Evolutionary conservation across 2,329 filamentous ascomycete species (phyloP).

Genomic region (Fonsecaea erecta): DNA sequence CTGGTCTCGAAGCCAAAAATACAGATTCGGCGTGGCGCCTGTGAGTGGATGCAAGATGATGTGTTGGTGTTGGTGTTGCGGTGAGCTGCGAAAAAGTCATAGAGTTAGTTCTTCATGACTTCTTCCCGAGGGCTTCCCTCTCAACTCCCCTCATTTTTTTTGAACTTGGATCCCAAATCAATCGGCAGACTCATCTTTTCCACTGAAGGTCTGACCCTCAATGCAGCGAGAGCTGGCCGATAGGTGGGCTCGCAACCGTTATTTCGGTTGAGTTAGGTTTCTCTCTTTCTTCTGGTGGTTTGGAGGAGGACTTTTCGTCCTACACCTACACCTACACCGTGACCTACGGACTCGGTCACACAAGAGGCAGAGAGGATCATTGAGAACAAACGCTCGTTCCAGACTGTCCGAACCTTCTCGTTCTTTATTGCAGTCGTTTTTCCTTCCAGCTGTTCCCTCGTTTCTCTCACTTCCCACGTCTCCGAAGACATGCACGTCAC

Average conservation of each 20-base stretch:
- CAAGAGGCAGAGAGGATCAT: slow-evolving; percentile 10
- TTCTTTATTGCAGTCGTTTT: not conserved
- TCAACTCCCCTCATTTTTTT: slow-evolving; percentile 6
- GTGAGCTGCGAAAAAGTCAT: not conserved
- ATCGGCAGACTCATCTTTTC: not conserved
- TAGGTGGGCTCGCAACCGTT: slow-evolving; percentile 53
- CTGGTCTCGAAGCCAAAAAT: not conserved
- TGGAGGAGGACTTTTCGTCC: slow-evolving; percentile 5
- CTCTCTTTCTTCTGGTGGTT: not conserved
- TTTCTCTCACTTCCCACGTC: slow-evolving; percentile 5
- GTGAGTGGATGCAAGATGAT: not conserved
- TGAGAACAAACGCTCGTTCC: slow-evolving; percentile 5
- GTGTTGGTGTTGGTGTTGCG: not conserved
- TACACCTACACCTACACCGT: slow-evolving; percentile 3
- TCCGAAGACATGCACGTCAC: slow-evolving; percentile 91
- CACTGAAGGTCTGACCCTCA: slow-evolving; percentile 10
- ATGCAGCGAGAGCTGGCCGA: slow-evolving; percentile 61
- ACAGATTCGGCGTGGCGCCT: not conserved
- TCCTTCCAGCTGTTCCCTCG: slow-evolving; percentile 8
- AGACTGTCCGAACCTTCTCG: not conserved
- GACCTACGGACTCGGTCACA: slow-evolving; percentile 10
- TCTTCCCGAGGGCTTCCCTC: not conserved
- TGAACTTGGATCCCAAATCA: not conserved
- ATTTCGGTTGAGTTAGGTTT: slow-evolving; percentile 48
- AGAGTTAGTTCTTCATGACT: not conserved